Base-by-base conservation (phyloP, 257 asterid species). In the Lycium barbarum region DNA sequence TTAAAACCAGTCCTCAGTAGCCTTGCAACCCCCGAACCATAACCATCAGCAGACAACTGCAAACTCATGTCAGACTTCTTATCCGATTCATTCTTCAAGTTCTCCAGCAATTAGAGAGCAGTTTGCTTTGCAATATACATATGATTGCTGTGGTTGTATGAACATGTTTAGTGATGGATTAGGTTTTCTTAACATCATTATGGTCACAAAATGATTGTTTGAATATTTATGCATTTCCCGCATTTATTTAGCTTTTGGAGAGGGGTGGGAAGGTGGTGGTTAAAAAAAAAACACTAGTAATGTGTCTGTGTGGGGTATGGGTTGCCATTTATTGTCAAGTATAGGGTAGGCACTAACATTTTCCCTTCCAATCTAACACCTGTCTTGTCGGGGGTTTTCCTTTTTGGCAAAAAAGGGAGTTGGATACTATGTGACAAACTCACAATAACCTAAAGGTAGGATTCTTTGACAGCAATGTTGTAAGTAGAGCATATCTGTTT, bases 171-270 rank as follows among this genome's bases (percentile, higher is more conserved):
- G 45, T 7, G 63, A 14, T 22, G 63, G 45, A 1, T 72, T 53
- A 49, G 15, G 62, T 53, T 78, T 17, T 78, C 47, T n/a, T 78
- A 7, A 15, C 22, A 51, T 74, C 43, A 51, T 74, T 74, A 74
- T 74, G 62, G 22, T 74, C 61, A 74, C 20, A 13, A 49, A 14
- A 74, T 74, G 62, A 22, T 49, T 33, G 65, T 53, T 26, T 26
- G 65, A 78, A 33, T 47, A 76, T 78, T 53, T 26, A 78, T 53
- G 65, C 82, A 78, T 53, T 33, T 26, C 14, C 3, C 3, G 66
- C 6, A 53, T 33, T 53, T 78, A 53, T 26, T 78, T 78, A 78
- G 49, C 33, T 33, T 78, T 78, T 78, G 82, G 26, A 72, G 36
- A 7, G 33, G 22, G 45, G 65, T 76, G 47, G 9, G 15, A 13